Base-by-base conservation (phyloP, 164 flowering plant species). In the Piper longum region DNA sequence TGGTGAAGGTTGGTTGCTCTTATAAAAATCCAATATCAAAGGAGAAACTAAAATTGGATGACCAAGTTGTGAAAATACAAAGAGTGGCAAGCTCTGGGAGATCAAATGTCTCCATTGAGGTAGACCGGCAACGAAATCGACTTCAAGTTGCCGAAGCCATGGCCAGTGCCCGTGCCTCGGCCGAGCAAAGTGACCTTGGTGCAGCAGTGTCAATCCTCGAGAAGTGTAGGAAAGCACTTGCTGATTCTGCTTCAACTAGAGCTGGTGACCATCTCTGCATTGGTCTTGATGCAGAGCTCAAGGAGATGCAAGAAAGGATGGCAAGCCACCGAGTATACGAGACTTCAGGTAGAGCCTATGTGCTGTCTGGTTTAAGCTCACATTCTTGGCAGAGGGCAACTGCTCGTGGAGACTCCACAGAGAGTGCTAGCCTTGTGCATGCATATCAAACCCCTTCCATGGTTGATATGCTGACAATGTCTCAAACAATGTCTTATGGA, bases 341-440 rank as follows among this genome's bases (percentile, higher is more conserved):
- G 72, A 63, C 83, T 40, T 80, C 92, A 0, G 99, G 99, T 14
- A 73, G 99, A 69, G 96, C 99, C 12, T 93, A 90, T 71, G 85
- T 88, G 11, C 70, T 93, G 41, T 90, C 99, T 1, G 99, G 99
- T 43, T 63, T 93, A 80, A 90, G 97, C 76, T 93, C 99, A 16
- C 99, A 93, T 68, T 86, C 96, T 43, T 90, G 89, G 96, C 97
- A 93, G 72, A 77, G 99, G 59, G 99, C 99, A 57, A 93, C 97
- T 3, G 85, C 97, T 13, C 69, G 98, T 13, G 98, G 98, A 1
- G 91, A 86, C 70, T 80, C 89, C 2, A 81, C 86, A 0, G 83
- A 79, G 18, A 79, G 84, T 41, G 56, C 83, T 45, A 84, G 81
- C 72, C 74, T 83, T 3, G 64, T 86, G 36, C 86, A 81, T 68